phyloP scores from a whole-genome alignment of 2,329 filamentous ascomycete species.

The Aureobasidium sp. region DNA sequence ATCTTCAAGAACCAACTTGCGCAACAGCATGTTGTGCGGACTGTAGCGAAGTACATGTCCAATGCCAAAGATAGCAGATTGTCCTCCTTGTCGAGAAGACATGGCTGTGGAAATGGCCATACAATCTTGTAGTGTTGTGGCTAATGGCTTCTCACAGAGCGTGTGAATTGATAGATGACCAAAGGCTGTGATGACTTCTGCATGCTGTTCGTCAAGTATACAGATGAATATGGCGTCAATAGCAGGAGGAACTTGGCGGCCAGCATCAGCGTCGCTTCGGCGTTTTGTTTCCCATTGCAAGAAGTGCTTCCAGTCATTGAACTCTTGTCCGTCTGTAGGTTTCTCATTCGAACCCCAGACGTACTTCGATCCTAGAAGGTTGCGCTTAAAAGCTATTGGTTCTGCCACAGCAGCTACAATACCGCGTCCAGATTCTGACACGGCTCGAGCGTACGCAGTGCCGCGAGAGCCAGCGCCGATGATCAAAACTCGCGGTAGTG shows the following conservation, averaged over 20 bases:
- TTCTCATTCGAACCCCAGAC: constrained; percentile 54
- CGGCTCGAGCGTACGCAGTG: constrained; percentile 61
- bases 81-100: constrained; percentile 23
- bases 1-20: constrained; percentile 67
- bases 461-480: constrained; percentile 79
- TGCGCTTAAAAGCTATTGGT: constrained; percentile 67
- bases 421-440: constrained; percentile 56
- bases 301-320: constrained; percentile 67
- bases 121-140: constrained; percentile 70
- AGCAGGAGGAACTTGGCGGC: constrained; percentile 32
- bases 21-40: constrained; percentile 80
- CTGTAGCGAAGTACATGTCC: constrained; percentile 92
- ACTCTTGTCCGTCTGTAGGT: constrained; percentile 56
- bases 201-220: constrained; percentile 83
- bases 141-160: constrained; percentile 92
- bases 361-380: constrained; percentile 59
- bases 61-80: constrained; percentile 64
- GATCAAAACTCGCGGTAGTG: constrained; percentile 55
- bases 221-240: constrained; percentile 58
- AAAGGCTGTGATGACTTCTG: constrained; percentile 67
- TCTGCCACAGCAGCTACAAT: constrained; percentile 73
- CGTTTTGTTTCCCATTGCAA: constrained; percentile 61
- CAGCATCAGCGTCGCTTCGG: constrained; percentile 45
- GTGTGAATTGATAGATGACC: constrained; percentile 66
- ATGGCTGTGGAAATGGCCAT: constrained; percentile 61